phyloP scores from a whole-genome alignment of 371 early-diverging fungal species.

The Rhizopus sp. region DNA sequence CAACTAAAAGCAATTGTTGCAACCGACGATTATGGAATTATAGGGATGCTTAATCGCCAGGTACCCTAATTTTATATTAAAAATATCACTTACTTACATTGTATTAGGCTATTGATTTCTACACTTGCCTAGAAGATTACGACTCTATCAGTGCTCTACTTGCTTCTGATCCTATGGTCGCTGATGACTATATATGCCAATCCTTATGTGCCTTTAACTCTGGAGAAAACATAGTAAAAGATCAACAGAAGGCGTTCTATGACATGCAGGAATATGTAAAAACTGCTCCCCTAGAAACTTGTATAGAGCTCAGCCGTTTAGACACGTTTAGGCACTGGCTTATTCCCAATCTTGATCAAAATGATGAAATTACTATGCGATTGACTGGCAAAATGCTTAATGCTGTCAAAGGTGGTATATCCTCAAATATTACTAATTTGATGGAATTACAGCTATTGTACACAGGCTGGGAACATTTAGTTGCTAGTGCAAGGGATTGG shows the following conservation, averaged over 20 bases:
- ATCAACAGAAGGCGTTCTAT: background rate
- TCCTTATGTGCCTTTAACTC: slow-evolving; percentile 26
- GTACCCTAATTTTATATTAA: slow-evolving; percentile 11
- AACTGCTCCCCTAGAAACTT: slow-evolving; percentile 23
- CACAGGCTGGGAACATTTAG: slow-evolving; percentile 13
- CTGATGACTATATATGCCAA: slow-evolving; percentile 21
- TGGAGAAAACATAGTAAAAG: background rate
- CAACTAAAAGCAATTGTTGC: slow-evolving; percentile 6
- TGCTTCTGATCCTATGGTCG: slow-evolving; percentile 14
- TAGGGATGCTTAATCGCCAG: slow-evolving; percentile 36
- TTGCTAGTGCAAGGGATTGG: slow-evolving; percentile 26
- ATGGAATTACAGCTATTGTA: slow-evolving; percentile 32
- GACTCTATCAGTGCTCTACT: slow-evolving; percentile 15
- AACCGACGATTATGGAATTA: slow-evolving; percentile 29
- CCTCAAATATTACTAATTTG: slow-evolving; percentile 19
- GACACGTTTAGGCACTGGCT: slow-evolving; percentile 26
- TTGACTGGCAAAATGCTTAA: slow-evolving; percentile 19
- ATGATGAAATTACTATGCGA: background rate
- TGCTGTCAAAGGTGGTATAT: slow-evolving; percentile 23
- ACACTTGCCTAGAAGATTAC: slow-evolving; percentile 39
- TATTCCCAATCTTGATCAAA: background rate
- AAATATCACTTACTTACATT: background rate
- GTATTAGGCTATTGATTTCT: slow-evolving; percentile 27
- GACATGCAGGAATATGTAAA: slow-evolving; percentile 10
- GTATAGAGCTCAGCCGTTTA: slow-evolving; percentile 22